Base-by-base conservation (phyloP, 495 filamentous ascomycete genomes). In the Podospora fimiseda region DNA sequence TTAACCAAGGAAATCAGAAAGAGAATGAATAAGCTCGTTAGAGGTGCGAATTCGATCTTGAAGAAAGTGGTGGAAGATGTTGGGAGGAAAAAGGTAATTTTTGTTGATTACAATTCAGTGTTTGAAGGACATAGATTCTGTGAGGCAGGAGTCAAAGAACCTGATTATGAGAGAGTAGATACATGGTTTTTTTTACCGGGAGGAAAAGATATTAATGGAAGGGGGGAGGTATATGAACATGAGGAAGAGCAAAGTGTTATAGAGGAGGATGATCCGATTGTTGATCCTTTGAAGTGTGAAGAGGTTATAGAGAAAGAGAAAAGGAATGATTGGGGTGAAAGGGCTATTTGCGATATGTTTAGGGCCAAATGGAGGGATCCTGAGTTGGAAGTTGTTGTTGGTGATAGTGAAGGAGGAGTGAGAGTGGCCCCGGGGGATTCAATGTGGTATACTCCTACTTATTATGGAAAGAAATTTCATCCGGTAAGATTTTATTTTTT, bases 61-160 rank as follows among this genome's bases (percentile, higher is more conserved):
- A 50, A 43, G 1, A 52, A 44, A 30, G 59, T 57, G 0, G 55
- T 68, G 27, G 57, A 64, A 11, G 53, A 37, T 6, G 57, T 69
- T 44, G 52, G 48, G 11, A 51, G 50, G 19, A 55, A 62, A 33
- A 70, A 60, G 58, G 55, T 74, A 0, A n/a, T 67, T 13, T 78
- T 74, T 55, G 66, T 75, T 42, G 68, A 78, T 48, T 70, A 68
- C 44, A 69, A 77, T 39, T 24, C 48, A 2, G 54, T 48, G 13
- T 76, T 72, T 50, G 63, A 71, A 0, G 72, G 72, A 20, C 74
- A 78, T 53, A 67, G 75, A 22, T 78, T 76, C 55, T 78, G 75
- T 57, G 75, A 78, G 60, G 53, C 56, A 6, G 60, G 60, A 8
- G 70, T 75, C 8, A 51, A 49, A 13, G 75, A 78, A 54, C 72